phyloP scores from a whole-genome alignment of 257 asterid species.

The Ophiorrhiza pumila region DNA sequence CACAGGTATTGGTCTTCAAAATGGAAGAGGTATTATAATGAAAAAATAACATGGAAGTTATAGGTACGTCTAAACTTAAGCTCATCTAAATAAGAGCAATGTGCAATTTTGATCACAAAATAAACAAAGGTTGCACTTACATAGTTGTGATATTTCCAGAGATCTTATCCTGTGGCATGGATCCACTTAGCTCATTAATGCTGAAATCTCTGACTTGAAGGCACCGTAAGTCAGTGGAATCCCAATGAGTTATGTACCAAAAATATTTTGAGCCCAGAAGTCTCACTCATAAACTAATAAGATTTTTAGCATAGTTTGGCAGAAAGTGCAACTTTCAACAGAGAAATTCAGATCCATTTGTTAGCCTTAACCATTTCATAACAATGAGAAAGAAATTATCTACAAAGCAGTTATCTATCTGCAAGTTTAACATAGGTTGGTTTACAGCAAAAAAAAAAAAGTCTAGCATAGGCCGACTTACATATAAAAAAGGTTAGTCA shows the following conservation, averaged over 20 bases:
- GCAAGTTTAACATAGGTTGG: background rate
- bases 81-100: no score
- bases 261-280: no score
- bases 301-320: no score
- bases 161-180: slow-evolving; percentile 57
- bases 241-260: no score
- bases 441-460: slow-evolving; percentile 54
- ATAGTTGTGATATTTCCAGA: slow-evolving; percentile 71
- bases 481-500: slow-evolving; percentile 60
- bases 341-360: background rate
- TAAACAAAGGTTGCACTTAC: slow-evolving; percentile 41
- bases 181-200: slow-evolving; percentile 63
- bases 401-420: no score
- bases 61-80: no score
- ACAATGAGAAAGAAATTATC: background rate
- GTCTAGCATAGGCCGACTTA: slow-evolving; percentile 29
- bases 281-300: no score
- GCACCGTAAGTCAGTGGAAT: slow-evolving; percentile 12
- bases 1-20: no score
- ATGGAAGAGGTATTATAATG: background rate
- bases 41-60: background rate
- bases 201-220: slow-evolving; percentile 64
- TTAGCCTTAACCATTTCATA: background rate
- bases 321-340: background rate
- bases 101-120: no score